Evolutionary conservation across 1,139 yeast genomes (phyloP), one percentile per base, ranked within the genome.

Genomic region (Nadsonia starkeyi-henricii): DNA sequence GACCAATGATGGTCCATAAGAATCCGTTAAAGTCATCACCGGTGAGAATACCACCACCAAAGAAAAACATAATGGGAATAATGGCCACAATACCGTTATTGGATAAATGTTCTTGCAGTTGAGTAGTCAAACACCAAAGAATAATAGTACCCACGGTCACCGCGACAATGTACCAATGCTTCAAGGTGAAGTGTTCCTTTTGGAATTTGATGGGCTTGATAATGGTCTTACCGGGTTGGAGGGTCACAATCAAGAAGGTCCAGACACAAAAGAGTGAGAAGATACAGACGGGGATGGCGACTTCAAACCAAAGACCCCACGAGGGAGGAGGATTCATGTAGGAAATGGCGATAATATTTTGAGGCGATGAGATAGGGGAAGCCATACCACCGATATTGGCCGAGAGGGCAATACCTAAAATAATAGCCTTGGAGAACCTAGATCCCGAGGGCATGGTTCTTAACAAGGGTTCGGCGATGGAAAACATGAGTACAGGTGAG

Each of bases 371-470:
- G 60, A 89, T 89, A 12, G 97, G 97, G 2, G 96, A 85, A 0
- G 95, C 83, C 94, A 88, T 88, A 58, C 97, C 97, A 26, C 95
- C 96, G 50, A 89, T 72, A 61, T 89, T 86, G 3, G 95, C 83
- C 1, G 96, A 93, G 50, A 89, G 69, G 0, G 96, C 96, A 57
- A 89, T 83, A 48, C 96, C 96, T 47, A 89, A 68, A 44, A 89
- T 84, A 57, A 89, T 70, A 1, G 95, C 89, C 61, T 85, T 81
- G 12, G 88, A 85, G 60, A 85, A 85, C 3, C 78, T 75, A 12
- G 89, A 81, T 4, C 79, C 79, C 45, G 84, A 78, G 19, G 95
- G 94, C 43, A 88, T 67, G 0, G 93, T 83, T 57, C 95, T 75
- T 57, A 89, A 70, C 42, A 89, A 71, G 0, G 96, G 96, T 63